Conservation (phyloP, 345 rosid species). For the Rhizophora apiculata region DNA sequence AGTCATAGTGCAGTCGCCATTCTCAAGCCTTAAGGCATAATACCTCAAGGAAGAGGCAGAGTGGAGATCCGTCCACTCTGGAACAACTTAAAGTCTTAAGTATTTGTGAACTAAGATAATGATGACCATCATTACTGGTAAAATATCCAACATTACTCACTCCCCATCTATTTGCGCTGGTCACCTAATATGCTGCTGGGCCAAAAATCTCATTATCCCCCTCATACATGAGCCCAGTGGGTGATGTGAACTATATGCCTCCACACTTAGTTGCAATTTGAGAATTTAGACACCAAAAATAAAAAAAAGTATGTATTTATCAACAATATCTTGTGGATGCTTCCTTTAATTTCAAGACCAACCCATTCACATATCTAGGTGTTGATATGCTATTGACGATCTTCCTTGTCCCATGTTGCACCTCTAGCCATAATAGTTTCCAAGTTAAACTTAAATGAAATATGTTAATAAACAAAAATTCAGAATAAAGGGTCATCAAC, state of each 20-base stretch:
- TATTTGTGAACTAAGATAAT: slow-evolving; percentile 33
- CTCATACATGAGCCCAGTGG: slow-evolving; percentile 37
- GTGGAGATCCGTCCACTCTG: slow-evolving; percentile 58
- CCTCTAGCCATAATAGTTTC: no score
- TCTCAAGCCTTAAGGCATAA: slow-evolving; percentile 76
- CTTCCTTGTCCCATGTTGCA: no score
- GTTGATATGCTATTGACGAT: background rate
- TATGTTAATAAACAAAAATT: no score
- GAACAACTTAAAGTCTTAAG: slow-evolving; percentile 36
- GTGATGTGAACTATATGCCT: slow-evolving; percentile 49
- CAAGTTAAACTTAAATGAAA: no score
- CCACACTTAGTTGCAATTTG: slow-evolving; percentile 59
- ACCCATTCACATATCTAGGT: no score
- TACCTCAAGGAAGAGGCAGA: slow-evolving; percentile 71
- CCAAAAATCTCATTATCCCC: slow-evolving; percentile 51
- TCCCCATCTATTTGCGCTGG: slow-evolving; percentile 39
- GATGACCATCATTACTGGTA: slow-evolving; percentile 23
- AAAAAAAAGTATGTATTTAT: background rate
- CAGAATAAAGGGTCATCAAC: no score
- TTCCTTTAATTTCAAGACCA: background rate
- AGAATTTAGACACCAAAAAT: slow-evolving; percentile 34
- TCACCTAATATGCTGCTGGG: slow-evolving; percentile 52
- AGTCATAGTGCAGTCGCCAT: slow-evolving; percentile 60
- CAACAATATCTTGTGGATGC: background rate
- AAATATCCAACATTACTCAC: slow-evolving; percentile 47